Percentiles rank a stretch among this genome's conserved stretches.
These are phyloP conservation scores for Calonectria multiphialidica DNA, from an alignment of 2,329 filamentous ascomycete genomes.

Conservation along the genomic window DNA sequence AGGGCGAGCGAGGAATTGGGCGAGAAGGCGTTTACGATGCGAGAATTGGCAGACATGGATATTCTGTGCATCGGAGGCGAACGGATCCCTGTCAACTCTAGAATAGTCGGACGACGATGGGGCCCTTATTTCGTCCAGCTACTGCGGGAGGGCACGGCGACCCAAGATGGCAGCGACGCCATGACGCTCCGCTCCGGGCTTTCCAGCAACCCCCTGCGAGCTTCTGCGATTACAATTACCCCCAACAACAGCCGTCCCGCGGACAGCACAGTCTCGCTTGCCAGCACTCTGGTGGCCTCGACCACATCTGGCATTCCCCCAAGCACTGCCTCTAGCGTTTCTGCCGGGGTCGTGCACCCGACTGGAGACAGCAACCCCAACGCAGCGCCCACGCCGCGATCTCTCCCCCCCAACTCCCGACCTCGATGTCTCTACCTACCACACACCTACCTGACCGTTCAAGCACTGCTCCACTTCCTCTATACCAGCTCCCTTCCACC, in stretches of 20 bases:
- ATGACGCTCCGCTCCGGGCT: constrained; percentile 78
- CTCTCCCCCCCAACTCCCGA: constrained; percentile 72
- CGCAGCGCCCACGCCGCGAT: constrained; percentile 67
- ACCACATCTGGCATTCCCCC: constrained; percentile 52
- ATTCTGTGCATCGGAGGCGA: constrained; percentile 92
- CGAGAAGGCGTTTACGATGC: constrained; percentile 80
- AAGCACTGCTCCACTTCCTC: constrained; percentile 90
- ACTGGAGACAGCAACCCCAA: constrained; percentile 62
- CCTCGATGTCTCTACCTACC: constrained; percentile 92
- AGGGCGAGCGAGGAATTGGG: constrained; percentile 88
- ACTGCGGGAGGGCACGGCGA: constrained; percentile 82
- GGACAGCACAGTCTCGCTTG: constrained; percentile 61
- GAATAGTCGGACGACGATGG: constrained; percentile 89
- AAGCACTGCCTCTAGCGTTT: constrained; percentile 58
- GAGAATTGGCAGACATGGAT: constrained; percentile 97
- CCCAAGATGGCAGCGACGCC: constrained; percentile 79
- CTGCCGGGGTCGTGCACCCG: constrained; percentile 49
- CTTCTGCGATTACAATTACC: constrained; percentile 89
- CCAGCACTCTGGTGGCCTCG: constrained; percentile 58
- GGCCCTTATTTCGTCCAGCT: constrained; percentile 96
- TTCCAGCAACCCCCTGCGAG: constrained; percentile 71
- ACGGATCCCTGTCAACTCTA: constrained; percentile 92
- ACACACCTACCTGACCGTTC: constrained; percentile 89
- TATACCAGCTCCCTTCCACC: constrained; percentile 92
- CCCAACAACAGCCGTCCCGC: constrained; percentile 68